Evolutionary conservation across 2,329 filamentous ascomycete genomes (phyloP), one percentile per base, ranked within the genome.

Genomic region (Beauveria scarabaeidicola): DNA sequence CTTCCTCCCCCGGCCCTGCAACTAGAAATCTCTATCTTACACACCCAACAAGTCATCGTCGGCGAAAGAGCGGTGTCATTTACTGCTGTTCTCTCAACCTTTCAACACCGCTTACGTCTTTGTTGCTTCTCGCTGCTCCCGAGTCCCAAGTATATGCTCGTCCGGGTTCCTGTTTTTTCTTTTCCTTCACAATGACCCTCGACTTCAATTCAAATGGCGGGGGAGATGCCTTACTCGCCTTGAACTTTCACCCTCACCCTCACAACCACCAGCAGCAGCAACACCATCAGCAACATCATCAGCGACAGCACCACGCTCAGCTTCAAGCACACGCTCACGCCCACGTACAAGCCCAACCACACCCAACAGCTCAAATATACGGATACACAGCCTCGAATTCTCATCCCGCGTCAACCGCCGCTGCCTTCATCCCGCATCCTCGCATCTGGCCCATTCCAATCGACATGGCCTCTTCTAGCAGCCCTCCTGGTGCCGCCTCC

Each of bases 141-240:
- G 6, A 15, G 32, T 60, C 51, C 51, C 11, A 15, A 15, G 32
- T 48, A 54, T 64, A 65, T 65, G 65, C 63, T 58, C 56, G 47
- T 46, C 66, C 67, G 66, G 67, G 69, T 60, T 64, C 65, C 66
- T 70, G 64, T 65, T 68, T 65, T 68, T 66, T 66, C 69, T 65
- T 64, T 65, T 70, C 67, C 67, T 69, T 66, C 71, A 77, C 70
- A 69, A 77, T 78, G 83, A 80, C 78, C 74, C 80, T 81, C 77
- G 81, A 85, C 70, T 86, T 82, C 76, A 80, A 80, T 73, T 69
- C 75, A 70, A 76, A 77, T 70, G 78, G 77, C 73, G 71, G 73
- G 69, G 79, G 78, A 73, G 82, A 86, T 72, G 81, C 77, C 70
- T 78, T 86, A 69, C 70, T 86, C 69, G 83, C 86, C 69, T 76